phyloP scores from a whole-genome alignment of 208 protist species.

The Leishmania guyanensis region DNA sequence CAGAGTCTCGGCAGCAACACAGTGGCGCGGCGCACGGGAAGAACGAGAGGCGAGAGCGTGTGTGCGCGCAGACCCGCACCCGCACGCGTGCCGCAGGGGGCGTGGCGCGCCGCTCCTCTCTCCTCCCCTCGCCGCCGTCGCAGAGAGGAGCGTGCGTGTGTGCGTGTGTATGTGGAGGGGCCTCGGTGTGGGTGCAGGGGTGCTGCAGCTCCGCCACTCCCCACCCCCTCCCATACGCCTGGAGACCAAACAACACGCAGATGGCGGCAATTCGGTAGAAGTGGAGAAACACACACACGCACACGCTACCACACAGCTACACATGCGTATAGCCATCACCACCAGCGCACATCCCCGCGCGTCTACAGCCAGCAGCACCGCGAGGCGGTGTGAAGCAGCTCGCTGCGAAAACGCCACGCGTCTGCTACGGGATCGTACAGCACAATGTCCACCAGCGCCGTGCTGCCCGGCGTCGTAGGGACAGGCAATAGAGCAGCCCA shows the following conservation, averaged over 20 bases:
- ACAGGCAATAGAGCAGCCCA: neutral
- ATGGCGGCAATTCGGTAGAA: no score
- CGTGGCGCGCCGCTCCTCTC: no score
- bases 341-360: neutral
- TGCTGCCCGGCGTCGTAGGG: constrained; percentile 48
- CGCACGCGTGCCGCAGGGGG: no score
- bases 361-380: constrained; percentile 51
- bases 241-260: no score
- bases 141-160: no score
- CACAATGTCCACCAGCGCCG: constrained; percentile 65
- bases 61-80: neutral
- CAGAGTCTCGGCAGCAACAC: neutral
- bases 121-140: no score
- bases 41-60: neutral
- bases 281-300: no score
- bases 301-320: neutral
- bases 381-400: constrained; percentile 75
- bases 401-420: constrained; percentile 74
- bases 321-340: neutral
- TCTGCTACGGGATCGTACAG: constrained; percentile 81
- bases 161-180: neutral
- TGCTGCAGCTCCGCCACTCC: neutral
- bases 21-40: neutral
- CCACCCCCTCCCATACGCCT: neutral
- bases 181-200: neutral